Evolutionary conservation across 192 early-diverging fungal genomes (phyloP), one percentile per base, ranked within the genome.

Genomic region (Rhizophlyctis rosea): DNA sequence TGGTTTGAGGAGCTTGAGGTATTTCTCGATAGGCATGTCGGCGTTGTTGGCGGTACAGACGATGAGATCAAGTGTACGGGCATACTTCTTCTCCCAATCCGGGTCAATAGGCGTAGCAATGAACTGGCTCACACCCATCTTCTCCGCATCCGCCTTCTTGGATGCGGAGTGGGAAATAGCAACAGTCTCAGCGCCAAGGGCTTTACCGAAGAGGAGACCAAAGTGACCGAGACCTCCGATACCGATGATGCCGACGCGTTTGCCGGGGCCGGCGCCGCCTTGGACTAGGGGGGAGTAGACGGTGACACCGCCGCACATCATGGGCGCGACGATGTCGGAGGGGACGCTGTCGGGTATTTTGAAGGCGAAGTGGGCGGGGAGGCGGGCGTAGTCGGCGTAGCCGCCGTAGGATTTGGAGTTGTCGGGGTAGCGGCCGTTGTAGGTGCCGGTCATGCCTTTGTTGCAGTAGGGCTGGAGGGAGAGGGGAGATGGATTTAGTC

Each of bases 211-310:
- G 1, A 76, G 83, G 59, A 67, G 56, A 2, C 49, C 65, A 28
- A 59, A 60, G 31, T 67, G 65, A 16, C 65, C 65, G 14, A 93
- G 73, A 14, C 90, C 90, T 16, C 92, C 92, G 51, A 94, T 83
- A 24, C 91, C 91, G 34, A 91, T 74, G 0, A 94, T 71, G 3
- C 87, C 90, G 16, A 92, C 80, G 1, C 80, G 77, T 4, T 75
- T 81, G 21, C 87, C 88, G 27, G 88, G 81, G 33, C 73, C 79
- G n/a, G 84, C 76, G 14, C 59, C 59, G 21, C 39, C 49, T 28
- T 79, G 79, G 47, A 82, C 76, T 59, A 94, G 71, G 0, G 39
- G 39, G 7, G 39, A 7, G 39, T 44, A 44, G 39, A 18, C 18
- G 18, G 39, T 44, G 18, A 44, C 39, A 7, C 39, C 18, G 39